These are phyloP conservation scores for Leishmania gerbilli DNA, from an alignment of 208 protist species.

Conservation along the genomic window DNA sequence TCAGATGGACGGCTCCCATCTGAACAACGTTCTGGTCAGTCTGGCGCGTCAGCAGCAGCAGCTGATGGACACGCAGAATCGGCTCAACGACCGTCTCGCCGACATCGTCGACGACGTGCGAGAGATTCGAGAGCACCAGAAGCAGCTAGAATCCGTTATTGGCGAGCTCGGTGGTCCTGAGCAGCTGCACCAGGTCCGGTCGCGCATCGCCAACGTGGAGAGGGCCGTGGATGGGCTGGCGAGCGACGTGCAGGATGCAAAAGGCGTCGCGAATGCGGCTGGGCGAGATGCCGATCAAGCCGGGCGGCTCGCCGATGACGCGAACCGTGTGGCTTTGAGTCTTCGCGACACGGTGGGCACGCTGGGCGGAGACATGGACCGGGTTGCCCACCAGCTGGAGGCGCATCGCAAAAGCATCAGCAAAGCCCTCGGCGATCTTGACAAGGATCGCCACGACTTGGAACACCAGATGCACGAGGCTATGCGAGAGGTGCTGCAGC, in stretches of 20 bases:
- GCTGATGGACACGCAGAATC: slow-evolving; percentile 43
- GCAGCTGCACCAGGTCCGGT: slow-evolving; percentile 38
- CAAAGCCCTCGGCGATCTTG: slow-evolving; percentile 53
- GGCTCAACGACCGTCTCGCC: slow-evolving; percentile 39
- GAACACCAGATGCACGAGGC: slow-evolving; percentile 51
- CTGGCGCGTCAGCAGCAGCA: slow-evolving; percentile 69
- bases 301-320: slow-evolving; percentile 50
- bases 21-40: slow-evolving; percentile 69
- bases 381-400: slow-evolving; percentile 34
- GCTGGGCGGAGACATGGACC: slow-evolving; percentile 40
- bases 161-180: slow-evolving; percentile 38
- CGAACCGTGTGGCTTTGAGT: slow-evolving; percentile 28
- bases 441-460: slow-evolving; percentile 33
- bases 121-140: slow-evolving; percentile 44
- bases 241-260: slow-evolving; percentile 46
- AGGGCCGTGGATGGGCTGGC: slow-evolving; percentile 41
- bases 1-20: slow-evolving; percentile 82
- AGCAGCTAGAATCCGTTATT: slow-evolving; percentile 47
- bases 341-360: slow-evolving; percentile 43
- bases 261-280: slow-evolving; percentile 30
- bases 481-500: slow-evolving; percentile 44
- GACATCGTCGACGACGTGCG: slow-evolving; percentile 47
- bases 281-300: slow-evolving; percentile 51
- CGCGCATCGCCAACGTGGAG: slow-evolving; percentile 56
- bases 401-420: slow-evolving; percentile 40